Evolutionary conservation across 2,329 filamentous ascomycete species (phyloP).

Genomic region (Lachnellula arida): DNA sequence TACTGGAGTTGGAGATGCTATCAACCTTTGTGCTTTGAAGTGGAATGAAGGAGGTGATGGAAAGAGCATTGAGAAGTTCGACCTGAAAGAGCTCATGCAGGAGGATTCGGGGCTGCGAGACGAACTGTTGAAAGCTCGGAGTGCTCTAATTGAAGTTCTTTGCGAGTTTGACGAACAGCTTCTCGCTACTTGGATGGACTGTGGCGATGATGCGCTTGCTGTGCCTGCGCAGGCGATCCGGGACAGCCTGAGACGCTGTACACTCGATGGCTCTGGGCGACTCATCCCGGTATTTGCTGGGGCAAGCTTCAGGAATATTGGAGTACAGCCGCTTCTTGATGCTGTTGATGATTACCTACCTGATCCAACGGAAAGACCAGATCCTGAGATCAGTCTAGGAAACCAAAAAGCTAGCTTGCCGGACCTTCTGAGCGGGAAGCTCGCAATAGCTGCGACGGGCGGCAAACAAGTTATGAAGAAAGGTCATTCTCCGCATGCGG

Average conservation of each 20-base stretch:
- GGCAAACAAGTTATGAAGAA: slow-evolving; percentile 32
- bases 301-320: slow-evolving; percentile 89
- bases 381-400: slow-evolving; percentile 70
- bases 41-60: slow-evolving; percentile 68
- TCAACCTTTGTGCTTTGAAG: slow-evolving; percentile 68
- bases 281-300: slow-evolving; percentile 86
- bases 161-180: slow-evolving; percentile 86
- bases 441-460: slow-evolving; percentile 36
- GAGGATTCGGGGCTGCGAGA: slow-evolving; percentile 47
- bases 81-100: slow-evolving; percentile 47
- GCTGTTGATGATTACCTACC: slow-evolving; percentile 85
- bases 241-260: slow-evolving; percentile 66
- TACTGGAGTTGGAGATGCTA: slow-evolving; percentile 77
- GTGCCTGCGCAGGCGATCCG: slow-evolving; percentile 65
- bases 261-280: slow-evolving; percentile 63
- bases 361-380: slow-evolving; percentile 72
- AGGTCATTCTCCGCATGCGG: slow-evolving; percentile 37
- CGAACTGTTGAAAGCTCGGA: slow-evolving; percentile 72
- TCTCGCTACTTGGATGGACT: slow-evolving; percentile 77
- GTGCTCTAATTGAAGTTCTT: slow-evolving; percentile 74
- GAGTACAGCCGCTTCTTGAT: slow-evolving; percentile 86
- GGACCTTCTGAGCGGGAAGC: slow-evolving; percentile 41
- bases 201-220: slow-evolving; percentile 65
- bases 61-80: slow-evolving; percentile 53
- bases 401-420: slow-evolving; percentile 49